Base-by-base conservation (phyloP, 495 filamentous ascomycete species). In the Talaromyces nanjingensis region DNA sequence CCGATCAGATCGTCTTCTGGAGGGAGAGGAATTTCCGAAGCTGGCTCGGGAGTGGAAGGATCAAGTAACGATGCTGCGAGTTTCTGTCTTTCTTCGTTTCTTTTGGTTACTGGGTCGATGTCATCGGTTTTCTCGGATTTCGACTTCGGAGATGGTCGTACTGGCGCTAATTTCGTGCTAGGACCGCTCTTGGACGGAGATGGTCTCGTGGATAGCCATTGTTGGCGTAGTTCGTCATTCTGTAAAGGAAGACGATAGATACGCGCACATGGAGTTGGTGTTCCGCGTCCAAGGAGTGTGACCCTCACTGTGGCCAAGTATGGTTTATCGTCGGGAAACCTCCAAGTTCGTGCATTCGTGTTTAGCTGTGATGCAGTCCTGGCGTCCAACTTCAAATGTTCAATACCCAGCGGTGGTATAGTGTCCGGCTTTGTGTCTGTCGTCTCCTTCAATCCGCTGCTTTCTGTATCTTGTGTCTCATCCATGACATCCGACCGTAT, bases 1-100 rank as follows among this genome's bases (percentile, higher is more conserved):
- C 94, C 94, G 45, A 98, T 89, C 31, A 97, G 77, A 69, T 97
- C 91, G 14, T 83, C 80, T 65, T 90, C 89, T 1, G 76, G 74
- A 0, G 94, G 94, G 5, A 90, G 84, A 1, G 83, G 70, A 0
- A 90, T 85, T 64, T 90, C 85, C 65, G 89, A 85, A 0, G 81
- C 80, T 22, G 80, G 69, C 5, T 74, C 77, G 31, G 52, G 9
- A 5, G 31, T 22, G 11, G 52, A 42, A 18, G 29, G 1, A 65
- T 57, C 60, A 33, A 86, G 62, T 7, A 90, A 77, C 3, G 82
- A 81, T 39, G 76, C 72, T 4, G 85, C 85, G 11, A 89, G 73
- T 9, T 71, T 79, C 68, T 84, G 83, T 3, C 78, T 78, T 1
- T 74, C 72, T 62, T 82, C 76, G 53, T 77, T 69, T n/a, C 69